Base-by-base conservation (phyloP, 2,329 filamentous ascomycete genomes). In the Beauveria bassiana region DNA sequence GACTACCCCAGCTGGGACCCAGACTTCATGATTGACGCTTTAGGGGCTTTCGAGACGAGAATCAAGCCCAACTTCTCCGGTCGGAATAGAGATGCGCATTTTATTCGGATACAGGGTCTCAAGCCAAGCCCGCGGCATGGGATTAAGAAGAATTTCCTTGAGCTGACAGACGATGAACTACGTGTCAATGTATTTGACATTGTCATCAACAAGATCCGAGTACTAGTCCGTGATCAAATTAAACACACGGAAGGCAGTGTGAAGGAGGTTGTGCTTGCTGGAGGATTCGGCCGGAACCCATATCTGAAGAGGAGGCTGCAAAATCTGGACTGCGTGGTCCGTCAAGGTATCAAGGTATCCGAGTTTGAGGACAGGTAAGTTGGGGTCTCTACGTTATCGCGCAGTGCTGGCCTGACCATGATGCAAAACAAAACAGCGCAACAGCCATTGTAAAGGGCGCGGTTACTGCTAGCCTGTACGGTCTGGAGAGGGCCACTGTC, bases 211-310 rank as follows among this genome's bases (percentile, higher is more conserved):
- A 26, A 42, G 26, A 42, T 54, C 34, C 9, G 10, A 54, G 20
- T 7, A 40, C 51, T 54, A 9, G 51, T 54, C 51, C 51, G 34
- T 34, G 51, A 54, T 54, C 51, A 54, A 42, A 54, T 54, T 54
- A 5, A 10, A 34, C 31, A 54, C 20, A 54, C 51, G 16, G 51
- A 54, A 54, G 51, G 51, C 34, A 26, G 9, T 42, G 51, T 54
- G 20, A 54, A 54, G 51, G 20, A 54, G 51, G 34, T 54, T 54
- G 51, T 54, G 51, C 51, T 54, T 42, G 51, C 51, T 54, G 51
- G 51, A 22, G 51, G 51, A 54, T 54, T 54, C 10, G 51, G 51
- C n/a, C 51, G 51, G 51, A 54, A 54, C 51, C 51, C 51, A 26
- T 54, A 54, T 54, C 51, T 54, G 34, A 54, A 54, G 51, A 54